These are phyloP conservation scores for Capsicum rhomboideum DNA, from an alignment of 257 asterid species.

Conservation along the genomic window DNA sequence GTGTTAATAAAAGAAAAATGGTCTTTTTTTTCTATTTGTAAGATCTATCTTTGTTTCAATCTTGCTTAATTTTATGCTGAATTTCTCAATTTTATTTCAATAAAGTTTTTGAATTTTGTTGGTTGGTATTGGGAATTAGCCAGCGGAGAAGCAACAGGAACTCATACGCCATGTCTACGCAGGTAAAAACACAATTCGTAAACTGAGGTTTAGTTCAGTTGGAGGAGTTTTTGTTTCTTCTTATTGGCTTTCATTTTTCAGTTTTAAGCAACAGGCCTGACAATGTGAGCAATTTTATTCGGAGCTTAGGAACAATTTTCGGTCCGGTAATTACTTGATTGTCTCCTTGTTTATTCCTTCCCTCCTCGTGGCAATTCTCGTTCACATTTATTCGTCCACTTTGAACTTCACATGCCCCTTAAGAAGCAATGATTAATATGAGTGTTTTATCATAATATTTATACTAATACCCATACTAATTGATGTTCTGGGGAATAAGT, in stretches of 20 bases:
- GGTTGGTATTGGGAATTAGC: conserved; percentile 1
- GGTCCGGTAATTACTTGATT: conserved; percentile 16
- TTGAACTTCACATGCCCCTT: too few species aligned
- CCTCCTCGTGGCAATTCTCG: neutral
- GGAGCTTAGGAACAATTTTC: conserved; percentile 10
- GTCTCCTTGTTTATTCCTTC: neutral
- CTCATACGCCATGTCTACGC: conserved; percentile 26
- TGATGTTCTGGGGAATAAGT: too few species aligned
- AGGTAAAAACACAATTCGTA: conserved; percentile 1
- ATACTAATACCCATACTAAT: too few species aligned
- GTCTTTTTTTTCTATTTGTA: neutral
- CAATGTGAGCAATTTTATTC: conserved; percentile 23
- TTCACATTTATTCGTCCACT: too few species aligned
- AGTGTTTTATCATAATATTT: too few species aligned
- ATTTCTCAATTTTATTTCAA: neutral
- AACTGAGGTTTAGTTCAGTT: neutral
- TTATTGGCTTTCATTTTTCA: neutral
- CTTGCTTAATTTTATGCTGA: neutral
- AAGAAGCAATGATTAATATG: too few species aligned
- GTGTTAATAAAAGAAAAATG: too few species aligned
- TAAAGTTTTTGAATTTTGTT: neutral
- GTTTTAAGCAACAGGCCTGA: conserved; percentile 24
- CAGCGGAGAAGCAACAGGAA: conserved; percentile 20
- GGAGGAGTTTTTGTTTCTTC: neutral
- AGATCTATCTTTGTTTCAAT: neutral